phyloP scores from a whole-genome alignment of 208 protist species.

The Novymonas esmeraldas region DNA sequence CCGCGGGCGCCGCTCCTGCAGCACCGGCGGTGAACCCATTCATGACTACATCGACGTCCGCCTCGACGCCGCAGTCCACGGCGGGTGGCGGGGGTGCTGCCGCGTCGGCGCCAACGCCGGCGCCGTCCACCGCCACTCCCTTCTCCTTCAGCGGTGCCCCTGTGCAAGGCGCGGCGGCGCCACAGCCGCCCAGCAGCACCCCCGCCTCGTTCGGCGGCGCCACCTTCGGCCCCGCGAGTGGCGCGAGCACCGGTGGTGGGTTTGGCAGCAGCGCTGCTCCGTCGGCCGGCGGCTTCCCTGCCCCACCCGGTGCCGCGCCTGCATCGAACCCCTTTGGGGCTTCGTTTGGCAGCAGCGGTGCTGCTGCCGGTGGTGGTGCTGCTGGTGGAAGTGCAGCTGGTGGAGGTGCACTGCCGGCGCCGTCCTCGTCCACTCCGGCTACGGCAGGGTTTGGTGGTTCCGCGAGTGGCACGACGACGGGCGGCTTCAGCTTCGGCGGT shows the following conservation, averaged over 20 bases:
- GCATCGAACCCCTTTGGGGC: not conserved
- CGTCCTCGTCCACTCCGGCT: not conserved
- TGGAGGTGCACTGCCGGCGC: no score
- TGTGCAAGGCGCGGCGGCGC: not conserved
- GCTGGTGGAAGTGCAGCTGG: no score
- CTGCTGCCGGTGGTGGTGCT: no score
- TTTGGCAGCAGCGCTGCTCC: not conserved
- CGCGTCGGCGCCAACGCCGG: not conserved
- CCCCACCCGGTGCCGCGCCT: not conserved
- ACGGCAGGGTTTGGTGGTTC: not conserved
- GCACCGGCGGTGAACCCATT: conserved; percentile 2
- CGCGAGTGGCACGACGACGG: not conserved
- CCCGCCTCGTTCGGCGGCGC: not conserved
- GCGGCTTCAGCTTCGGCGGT: not conserved
- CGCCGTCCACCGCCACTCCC: not conserved
- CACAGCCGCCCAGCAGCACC: no score
- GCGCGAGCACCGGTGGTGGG: not conserved
- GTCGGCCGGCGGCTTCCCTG: not conserved
- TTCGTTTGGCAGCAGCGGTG: not conserved
- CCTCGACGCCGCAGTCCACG: not conserved
- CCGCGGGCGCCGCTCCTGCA: not conserved
- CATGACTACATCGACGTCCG: not conserved
- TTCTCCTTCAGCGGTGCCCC: conserved; percentile 5
- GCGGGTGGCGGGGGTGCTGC: not conserved
- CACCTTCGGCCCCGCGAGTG: not conserved